Evolutionary conservation across 2,329 filamentous ascomycete species (phyloP).

Genomic region (Samsoniella hepiali): DNA sequence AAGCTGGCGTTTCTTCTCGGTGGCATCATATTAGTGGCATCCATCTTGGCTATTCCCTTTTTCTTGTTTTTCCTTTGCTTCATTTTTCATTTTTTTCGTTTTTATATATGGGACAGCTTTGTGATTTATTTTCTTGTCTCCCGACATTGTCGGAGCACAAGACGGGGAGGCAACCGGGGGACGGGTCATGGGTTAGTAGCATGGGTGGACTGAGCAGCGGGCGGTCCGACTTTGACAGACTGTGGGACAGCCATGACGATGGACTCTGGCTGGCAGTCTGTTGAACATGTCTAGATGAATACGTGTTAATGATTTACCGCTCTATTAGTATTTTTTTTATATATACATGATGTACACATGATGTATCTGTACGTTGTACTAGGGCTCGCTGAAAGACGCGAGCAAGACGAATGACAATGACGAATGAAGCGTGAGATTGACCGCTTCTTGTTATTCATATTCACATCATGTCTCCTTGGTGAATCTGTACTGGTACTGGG

Average conservation of each 20-base stretch:
- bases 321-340: background rate
- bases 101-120: conserved; percentile 8
- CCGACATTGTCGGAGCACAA: conserved; percentile 4
- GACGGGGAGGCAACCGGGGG: background rate
- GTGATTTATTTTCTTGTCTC: background rate
- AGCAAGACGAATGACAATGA: too few relatives aligned
- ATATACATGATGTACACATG: conserved; percentile 10
- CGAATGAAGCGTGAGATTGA: too few relatives aligned
- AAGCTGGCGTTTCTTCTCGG: conserved; percentile 16
- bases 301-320: conserved; percentile 8
- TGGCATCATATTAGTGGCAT: background rate
- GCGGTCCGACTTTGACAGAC: conserved; percentile 11
- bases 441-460: background rate
- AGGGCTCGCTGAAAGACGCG: too few relatives aligned
- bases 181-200: background rate
- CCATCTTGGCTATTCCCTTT: conserved; percentile 3
- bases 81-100: background rate
- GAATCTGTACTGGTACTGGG: background rate
- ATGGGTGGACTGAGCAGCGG: conserved; percentile 15
- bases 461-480: conserved; percentile 1
- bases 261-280: conserved; percentile 20
- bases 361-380: background rate
- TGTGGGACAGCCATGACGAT: conserved; percentile 22
- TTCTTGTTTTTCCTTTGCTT: background rate
- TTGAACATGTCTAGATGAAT: conserved; percentile 7